Conservation (phyloP, 768 basidiomycete species). For the Peribolospora baueri region DNA sequence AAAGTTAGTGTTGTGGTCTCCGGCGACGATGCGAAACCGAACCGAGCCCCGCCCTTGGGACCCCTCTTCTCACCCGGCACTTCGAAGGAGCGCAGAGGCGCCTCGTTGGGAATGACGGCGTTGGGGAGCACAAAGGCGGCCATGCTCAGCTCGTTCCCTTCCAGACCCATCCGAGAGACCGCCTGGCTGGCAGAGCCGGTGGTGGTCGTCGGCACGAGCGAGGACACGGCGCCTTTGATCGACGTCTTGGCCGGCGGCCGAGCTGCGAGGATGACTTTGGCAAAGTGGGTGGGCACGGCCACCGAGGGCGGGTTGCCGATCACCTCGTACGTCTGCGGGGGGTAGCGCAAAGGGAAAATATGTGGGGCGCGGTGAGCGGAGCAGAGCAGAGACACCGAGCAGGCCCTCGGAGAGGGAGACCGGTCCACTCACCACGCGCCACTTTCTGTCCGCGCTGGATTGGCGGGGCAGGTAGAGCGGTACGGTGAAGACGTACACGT, state of each 20-base stretch:
- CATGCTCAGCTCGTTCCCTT: constrained; percentile 39
- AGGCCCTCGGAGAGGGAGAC: not conserved
- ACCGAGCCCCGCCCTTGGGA: too few species aligned
- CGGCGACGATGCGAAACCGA: not conserved
- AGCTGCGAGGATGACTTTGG: constrained; percentile 70
- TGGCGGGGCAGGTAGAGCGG: constrained; percentile 66
- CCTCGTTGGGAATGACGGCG: constrained; percentile 63
- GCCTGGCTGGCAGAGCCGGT: too few species aligned
- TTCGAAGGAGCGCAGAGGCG: constrained; percentile 52
- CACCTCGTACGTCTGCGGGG: constrained; percentile 58
- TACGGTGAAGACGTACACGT: constrained; percentile 93
- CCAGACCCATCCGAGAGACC: too few species aligned
- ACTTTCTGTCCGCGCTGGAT: constrained; percentile 69
- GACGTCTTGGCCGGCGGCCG: constrained; percentile 26
- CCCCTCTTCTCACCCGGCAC: constrained; percentile 37
- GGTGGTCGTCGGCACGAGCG: constrained; percentile 21
- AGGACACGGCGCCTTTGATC: constrained; percentile 6
- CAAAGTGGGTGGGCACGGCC: constrained; percentile 90
- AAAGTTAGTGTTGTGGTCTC: not conserved
- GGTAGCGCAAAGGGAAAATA: not conserved
- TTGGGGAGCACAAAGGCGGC: constrained; percentile 95
- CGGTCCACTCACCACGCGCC: constrained; percentile 51
- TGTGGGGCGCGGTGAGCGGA: not conserved
- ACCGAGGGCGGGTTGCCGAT: constrained; percentile 73
- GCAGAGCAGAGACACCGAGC: not conserved